Evolutionary conservation across 768 basidiomycete genomes (phyloP).

Genomic region (Rhizopogon vulgaris): DNA sequence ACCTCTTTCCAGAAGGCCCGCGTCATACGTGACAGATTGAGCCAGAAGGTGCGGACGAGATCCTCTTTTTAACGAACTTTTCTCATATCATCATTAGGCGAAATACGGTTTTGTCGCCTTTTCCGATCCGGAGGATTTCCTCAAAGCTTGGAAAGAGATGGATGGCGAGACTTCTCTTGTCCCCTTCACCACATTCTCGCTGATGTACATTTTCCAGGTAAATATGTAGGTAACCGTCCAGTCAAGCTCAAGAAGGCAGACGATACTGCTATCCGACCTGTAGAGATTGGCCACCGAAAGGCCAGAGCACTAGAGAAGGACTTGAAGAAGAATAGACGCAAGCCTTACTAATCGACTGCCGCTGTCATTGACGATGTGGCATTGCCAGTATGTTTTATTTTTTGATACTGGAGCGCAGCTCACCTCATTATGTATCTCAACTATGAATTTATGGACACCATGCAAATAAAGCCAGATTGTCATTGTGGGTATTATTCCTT

Average conservation of each 20-base stretch:
- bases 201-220: constrained; percentile 40
- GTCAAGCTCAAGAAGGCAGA: constrained; percentile 95
- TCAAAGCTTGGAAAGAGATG: constrained; percentile 99
- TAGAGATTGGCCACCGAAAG: constrained; percentile 90
- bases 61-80: background rate
- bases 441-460: background rate
- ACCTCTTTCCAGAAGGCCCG: constrained; percentile 91
- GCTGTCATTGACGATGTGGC: background rate
- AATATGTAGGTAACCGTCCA: constrained; percentile 98
- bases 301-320: constrained; percentile 87
- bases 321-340: constrained; percentile 81
- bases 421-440: constrained; percentile 10
- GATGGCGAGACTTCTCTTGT: constrained; percentile 57
- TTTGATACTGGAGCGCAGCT: constrained; percentile 18
- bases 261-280: constrained; percentile 76
- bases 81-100: constrained; percentile 45
- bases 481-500: background rate
- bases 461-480: background rate
- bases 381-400: constrained; percentile 23
- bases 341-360: constrained; percentile 57
- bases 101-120: constrained; percentile 98
- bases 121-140: constrained; percentile 96
- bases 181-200: background rate
- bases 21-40: constrained; percentile 90
- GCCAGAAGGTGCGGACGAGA: constrained; percentile 70